Base-by-base conservation (phyloP, 192 early-diverging fungal genomes). In the Coemansia erecta region DNA sequence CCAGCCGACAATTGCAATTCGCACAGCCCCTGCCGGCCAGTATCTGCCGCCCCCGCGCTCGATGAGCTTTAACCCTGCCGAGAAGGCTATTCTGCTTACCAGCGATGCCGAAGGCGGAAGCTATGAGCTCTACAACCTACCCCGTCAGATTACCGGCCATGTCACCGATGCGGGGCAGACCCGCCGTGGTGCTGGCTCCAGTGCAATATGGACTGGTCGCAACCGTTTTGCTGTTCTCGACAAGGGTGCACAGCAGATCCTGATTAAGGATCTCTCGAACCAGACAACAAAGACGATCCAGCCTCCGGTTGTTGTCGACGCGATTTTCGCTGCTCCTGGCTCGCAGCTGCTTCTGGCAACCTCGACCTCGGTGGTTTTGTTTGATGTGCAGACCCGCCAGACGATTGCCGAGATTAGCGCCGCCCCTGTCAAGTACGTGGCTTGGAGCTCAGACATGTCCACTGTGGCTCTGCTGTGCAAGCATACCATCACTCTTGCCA, bases 171-270 rank as follows among this genome's bases (percentile, higher is more conserved):
- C 77, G 5, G 70, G 67, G 0, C 83, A 95, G 43, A 81, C 83
- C 22, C 93, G 90, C 63, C 87, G 89, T 55, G 97, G 94, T 9
- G 55, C 77, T 2, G 95, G 93, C 0, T 77, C 85, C 18, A 83
- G 92, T 13, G 93, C 94, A 10, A 84, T 97, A 49, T 99, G 93
- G 81, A 92, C 95, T 53, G 93, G 93, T 21, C 91, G 97, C 62
- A 99, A 99, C 66, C 86, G 97, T 19, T 97, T 96, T 84, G 97
- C 95, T 14, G 95, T 98, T 6, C 79, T 98, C 40, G 94, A 97
- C 70, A 94, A 92, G 63, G 72, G 82, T 10, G 83, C 76, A 50
- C 89, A 91, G 64, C 84, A 90, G 72, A 91, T 97, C 49, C 82
- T 86, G 58, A 92, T 98, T 69, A 90, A 92, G 64, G 94, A 95